Conservation (phyloP, 1,284 basidiomycete species). For the Melampsora larici-populina region DNA sequence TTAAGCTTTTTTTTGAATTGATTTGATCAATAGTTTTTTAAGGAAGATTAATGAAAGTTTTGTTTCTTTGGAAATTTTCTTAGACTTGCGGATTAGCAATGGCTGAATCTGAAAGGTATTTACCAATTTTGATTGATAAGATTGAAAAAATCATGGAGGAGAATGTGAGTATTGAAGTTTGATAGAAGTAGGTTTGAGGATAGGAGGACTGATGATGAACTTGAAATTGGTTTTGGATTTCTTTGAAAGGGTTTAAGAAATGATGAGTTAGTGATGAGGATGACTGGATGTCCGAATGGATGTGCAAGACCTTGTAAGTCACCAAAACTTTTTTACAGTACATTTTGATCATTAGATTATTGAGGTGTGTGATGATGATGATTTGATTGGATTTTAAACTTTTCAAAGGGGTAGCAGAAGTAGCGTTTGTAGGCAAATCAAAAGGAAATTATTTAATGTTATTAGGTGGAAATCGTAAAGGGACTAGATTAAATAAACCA, state of each 20-base stretch:
- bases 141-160: slow-evolving; percentile 85
- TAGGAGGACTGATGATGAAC: slow-evolving; percentile 79
- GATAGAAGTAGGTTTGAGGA: slow-evolving; percentile 77
- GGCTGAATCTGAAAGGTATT: slow-evolving; percentile 85
- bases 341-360: too few relatives aligned
- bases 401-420: slow-evolving; percentile 80
- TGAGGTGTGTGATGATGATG: too few relatives aligned
- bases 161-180: slow-evolving; percentile 63
- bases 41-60: too few relatives aligned
- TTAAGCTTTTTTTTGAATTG: too few relatives aligned
- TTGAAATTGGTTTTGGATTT: slow-evolving; percentile 52
- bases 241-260: slow-evolving; percentile 3
- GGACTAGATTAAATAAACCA: slow-evolving; percentile 89
- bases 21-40: too few relatives aligned
- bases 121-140: slow-evolving; percentile 91
- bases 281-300: slow-evolving; percentile 83
- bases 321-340: too few relatives aligned
- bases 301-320: slow-evolving; percentile 70
- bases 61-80: too few relatives aligned
- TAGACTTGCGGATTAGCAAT: slow-evolving; percentile 85
- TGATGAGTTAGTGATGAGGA: slow-evolving; percentile 12
- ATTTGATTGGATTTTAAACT: too few relatives aligned
- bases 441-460: slow-evolving; percentile 91
- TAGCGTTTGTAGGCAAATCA: slow-evolving; percentile 95
- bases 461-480: slow-evolving; percentile 89